A percentile compares a stretch with the other conserved stretches of the same genome.
These are phyloP conservation scores for Coemansia sp. DNA, from an alignment of 192 early-diverging fungal genomes.

Conservation along the genomic window DNA sequence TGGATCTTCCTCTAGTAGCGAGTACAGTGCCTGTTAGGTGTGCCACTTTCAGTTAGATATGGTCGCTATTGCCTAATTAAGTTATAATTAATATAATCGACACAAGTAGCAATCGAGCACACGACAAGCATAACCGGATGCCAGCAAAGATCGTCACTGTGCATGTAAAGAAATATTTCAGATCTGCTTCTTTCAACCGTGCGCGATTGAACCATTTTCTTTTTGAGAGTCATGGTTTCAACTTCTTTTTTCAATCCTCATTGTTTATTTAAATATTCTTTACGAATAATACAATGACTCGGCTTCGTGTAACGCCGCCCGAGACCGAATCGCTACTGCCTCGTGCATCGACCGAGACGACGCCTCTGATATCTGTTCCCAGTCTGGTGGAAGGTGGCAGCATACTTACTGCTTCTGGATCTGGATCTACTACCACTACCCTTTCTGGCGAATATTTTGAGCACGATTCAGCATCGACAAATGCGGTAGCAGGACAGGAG, in stretches of 20 bases:
- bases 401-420: neutral
- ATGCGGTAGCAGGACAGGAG: constrained; percentile 18
- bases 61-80: neutral
- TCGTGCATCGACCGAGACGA: neutral
- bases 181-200: neutral
- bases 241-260: neutral
- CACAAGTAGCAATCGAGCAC: constrained; percentile 14
- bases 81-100: neutral
- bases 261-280: neutral
- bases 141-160: neutral
- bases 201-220: too few relatives aligned
- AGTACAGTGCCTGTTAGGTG: constrained; percentile 6
- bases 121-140: constrained; percentile 1
- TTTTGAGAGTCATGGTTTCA: neutral
- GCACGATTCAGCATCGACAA: constrained; percentile 19
- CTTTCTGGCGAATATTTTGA: constrained; percentile 29
- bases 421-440: neutral
- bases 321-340: neutral
- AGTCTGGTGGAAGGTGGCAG: neutral
- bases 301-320: neutral
- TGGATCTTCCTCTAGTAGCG: neutral
- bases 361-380: neutral
- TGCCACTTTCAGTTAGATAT: neutral
- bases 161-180: neutral
- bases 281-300: neutral